Conservation (phyloP, 192 early-diverging fungal species). For the Coemansia erecta region DNA sequence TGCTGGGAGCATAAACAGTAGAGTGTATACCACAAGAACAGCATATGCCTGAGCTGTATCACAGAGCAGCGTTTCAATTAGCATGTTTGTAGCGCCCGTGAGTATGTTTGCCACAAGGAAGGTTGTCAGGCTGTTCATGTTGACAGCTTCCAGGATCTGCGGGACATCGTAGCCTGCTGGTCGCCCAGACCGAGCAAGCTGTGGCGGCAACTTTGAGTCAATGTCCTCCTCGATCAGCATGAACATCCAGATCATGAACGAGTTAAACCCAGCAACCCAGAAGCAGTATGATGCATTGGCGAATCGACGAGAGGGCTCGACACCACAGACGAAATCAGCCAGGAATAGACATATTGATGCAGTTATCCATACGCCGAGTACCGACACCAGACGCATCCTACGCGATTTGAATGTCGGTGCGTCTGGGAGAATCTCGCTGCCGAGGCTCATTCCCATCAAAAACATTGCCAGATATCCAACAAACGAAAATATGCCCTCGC, state of each 20-base stretch:
- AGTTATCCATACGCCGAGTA: conserved; percentile 45
- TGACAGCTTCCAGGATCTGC: conserved; percentile 64
- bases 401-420: conserved; percentile 44
- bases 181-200: conserved; percentile 35
- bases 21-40: conserved; percentile 59
- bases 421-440: conserved; percentile 58
- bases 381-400: conserved; percentile 51
- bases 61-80: conserved; percentile 73
- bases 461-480: conserved; percentile 83
- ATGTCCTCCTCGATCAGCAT: conserved; percentile 61
- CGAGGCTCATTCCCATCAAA: conserved; percentile 72
- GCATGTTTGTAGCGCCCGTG: conserved; percentile 83
- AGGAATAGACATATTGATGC: conserved; percentile 51
- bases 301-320: conserved; percentile 71
- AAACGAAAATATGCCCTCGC: conserved; percentile 87
- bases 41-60: conserved; percentile 34
- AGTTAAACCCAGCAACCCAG: conserved; percentile 74
- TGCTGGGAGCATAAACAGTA: conserved; percentile 49
- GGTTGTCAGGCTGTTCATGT: conserved; percentile 75
- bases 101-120: conserved; percentile 89
- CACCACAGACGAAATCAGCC: conserved; percentile 54
- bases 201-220: conserved; percentile 50
- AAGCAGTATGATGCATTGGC: conserved; percentile 75
- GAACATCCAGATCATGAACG: conserved; percentile 59
- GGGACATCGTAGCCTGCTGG: conserved; percentile 55